These are phyloP conservation scores for Kwoniella sp. DNA, from an alignment of 768 basidiomycete genomes.

Conservation along the genomic window DNA sequence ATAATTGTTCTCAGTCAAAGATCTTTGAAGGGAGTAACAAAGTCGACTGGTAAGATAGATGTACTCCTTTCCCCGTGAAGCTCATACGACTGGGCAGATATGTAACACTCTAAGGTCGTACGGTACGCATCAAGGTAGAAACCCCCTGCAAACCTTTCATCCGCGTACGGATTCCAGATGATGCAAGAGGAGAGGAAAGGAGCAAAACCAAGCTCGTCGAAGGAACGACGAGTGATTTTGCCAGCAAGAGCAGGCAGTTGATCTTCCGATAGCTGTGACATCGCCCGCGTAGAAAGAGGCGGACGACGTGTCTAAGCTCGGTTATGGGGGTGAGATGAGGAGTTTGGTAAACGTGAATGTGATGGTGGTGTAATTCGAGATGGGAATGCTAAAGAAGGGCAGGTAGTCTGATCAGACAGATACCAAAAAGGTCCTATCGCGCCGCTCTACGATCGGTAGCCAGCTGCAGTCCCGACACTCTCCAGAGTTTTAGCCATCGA, in stretches of 20 bases:
- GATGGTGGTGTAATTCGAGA: too few species aligned
- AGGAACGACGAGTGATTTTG: not conserved
- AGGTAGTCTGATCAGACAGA: too few species aligned
- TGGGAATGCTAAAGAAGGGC: too few species aligned
- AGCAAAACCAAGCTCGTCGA: not conserved
- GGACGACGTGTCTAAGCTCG: constrained; percentile 43
- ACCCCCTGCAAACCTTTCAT: not conserved
- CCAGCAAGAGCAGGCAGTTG: not conserved
- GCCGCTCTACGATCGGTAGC: too few species aligned
- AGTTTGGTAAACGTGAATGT: not conserved
- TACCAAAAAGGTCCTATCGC: too few species aligned
- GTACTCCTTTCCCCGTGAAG: not conserved
- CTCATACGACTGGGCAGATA: not conserved
- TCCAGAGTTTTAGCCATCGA: too few species aligned
- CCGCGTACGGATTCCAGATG: not conserved
- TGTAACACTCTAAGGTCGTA: not conserved
- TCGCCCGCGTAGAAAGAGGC: constrained; percentile 26
- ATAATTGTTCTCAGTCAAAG: too few species aligned
- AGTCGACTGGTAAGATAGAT: too few species aligned
- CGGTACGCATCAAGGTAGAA: not conserved
- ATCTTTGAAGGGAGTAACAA: too few species aligned
- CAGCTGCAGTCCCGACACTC: too few species aligned
- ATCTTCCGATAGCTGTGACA: constrained; percentile 43
- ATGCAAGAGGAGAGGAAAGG: not conserved
- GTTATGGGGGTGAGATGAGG: constrained; percentile 7